phyloP scores from a whole-genome alignment of 495 filamentous ascomycete species.

The Penicillium ochrochloron region DNA sequence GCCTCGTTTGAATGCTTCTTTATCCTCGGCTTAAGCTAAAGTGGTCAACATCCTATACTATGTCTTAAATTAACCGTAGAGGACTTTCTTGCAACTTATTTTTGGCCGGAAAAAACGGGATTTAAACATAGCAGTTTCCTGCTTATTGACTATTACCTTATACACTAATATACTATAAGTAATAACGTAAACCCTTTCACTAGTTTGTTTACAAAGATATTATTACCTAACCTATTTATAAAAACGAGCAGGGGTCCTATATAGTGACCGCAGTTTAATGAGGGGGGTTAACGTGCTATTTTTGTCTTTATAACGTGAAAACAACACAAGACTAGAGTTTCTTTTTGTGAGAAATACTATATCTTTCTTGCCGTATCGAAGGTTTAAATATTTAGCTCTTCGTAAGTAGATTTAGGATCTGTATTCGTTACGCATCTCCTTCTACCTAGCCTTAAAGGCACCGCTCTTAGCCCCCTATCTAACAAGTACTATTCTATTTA shows the following conservation, averaged over 20 bases:
- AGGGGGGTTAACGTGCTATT: slow-evolving; percentile 14
- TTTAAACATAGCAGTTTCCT: slow-evolving; percentile 4
- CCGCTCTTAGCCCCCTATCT: neutral
- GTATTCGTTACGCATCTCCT: slow-evolving; percentile 2
- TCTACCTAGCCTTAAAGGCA: neutral
- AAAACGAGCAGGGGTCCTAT: slow-evolving; percentile 3
- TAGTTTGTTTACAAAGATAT: neutral
- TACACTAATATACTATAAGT: neutral
- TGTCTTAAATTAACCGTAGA: neutral
- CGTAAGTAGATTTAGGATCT: neutral
- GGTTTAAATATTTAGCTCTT: slow-evolving; percentile 9
- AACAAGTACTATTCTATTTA: neutral
- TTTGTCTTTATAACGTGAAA: slow-evolving; percentile 16
- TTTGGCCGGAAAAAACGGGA: neutral
- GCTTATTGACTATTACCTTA: neutral
- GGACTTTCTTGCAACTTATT: slow-evolving; percentile 2
- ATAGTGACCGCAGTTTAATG: slow-evolving; percentile 6
- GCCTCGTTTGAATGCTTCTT: neutral
- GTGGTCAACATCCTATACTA: neutral
- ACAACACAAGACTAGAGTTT: slow-evolving; percentile 5
- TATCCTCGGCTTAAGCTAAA: neutral
- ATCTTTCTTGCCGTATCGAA: slow-evolving; percentile 12
- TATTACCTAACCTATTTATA: neutral
- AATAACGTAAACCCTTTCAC: neutral
- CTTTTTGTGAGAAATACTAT: slow-evolving; percentile 4